Conservation (phyloP, 2,329 filamentous ascomycete genomes). For the Calonectria hawksworthii region DNA sequence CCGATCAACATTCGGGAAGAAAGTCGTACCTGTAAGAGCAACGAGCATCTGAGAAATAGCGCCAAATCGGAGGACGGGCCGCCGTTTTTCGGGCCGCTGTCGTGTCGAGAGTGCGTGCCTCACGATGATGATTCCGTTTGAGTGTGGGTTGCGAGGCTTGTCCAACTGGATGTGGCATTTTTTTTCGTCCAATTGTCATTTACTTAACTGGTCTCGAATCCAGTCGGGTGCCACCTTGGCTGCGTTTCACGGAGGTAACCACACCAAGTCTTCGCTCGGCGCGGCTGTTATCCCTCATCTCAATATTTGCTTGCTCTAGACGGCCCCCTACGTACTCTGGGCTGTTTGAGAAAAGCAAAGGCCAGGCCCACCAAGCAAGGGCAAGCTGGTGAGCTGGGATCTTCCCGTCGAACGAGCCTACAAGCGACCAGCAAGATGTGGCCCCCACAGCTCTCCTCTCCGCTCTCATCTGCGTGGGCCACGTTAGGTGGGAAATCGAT, state of each 20-base stretch:
- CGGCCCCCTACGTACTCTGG: slow-evolving; percentile 17
- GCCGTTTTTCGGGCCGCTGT: slow-evolving; percentile 9
- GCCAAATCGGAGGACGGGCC: not conserved
- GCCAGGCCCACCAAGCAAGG: slow-evolving; percentile 5
- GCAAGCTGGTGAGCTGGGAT: slow-evolving; percentile 23
- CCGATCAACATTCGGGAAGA: slow-evolving; percentile 37
- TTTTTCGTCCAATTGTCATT: slow-evolving; percentile 25
- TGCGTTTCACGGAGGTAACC: slow-evolving; percentile 29
- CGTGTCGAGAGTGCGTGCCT: slow-evolving; percentile 1
- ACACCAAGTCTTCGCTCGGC: slow-evolving; percentile 35
- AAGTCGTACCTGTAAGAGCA: slow-evolving; percentile 11
- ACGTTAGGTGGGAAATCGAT: not conserved
- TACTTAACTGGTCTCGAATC: slow-evolving; percentile 29
- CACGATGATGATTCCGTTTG: slow-evolving; percentile 13
- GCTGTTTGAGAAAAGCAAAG: slow-evolving; percentile 31
- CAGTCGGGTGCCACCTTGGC: slow-evolving; percentile 28
- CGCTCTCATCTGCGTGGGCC: not conserved
- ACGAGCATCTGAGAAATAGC: slow-evolving; percentile 12
- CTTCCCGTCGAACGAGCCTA: slow-evolving; percentile 13
- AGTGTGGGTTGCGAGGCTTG: slow-evolving; percentile 12
- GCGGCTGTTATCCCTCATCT: slow-evolving; percentile 31
- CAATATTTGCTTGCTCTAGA: slow-evolving; percentile 25
- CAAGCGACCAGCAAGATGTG: slow-evolving; percentile 8
- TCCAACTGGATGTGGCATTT: slow-evolving; percentile 1
- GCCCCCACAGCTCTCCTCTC: slow-evolving; percentile 11